Conservation (phyloP, 306 rosid genomes). For the Morella rubra region DNA sequence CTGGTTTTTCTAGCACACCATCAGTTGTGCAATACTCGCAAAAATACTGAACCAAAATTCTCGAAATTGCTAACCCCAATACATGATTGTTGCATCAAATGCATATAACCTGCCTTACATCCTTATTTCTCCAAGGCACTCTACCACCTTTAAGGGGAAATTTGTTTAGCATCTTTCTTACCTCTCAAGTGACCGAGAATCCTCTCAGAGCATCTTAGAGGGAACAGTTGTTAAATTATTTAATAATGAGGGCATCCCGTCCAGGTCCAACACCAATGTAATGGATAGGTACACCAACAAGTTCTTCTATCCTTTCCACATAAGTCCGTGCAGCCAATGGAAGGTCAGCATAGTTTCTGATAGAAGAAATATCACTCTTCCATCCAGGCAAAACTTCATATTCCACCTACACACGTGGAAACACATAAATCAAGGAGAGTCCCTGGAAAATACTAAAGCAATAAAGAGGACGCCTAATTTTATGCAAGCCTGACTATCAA, state of each 20-base stretch:
- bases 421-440: conserved; percentile 23
- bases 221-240: conserved; percentile 33
- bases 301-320: conserved; percentile 91
- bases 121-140: conserved; percentile 20
- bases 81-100: conserved; percentile 25
- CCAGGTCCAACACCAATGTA: conserved; percentile 96
- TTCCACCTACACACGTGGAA: conserved; percentile 60
- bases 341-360: conserved; percentile 85
- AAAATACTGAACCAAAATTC: background rate
- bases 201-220: background rate
- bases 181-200: conserved; percentile 27
- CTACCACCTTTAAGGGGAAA: conserved; percentile 26
- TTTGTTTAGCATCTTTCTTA: conserved; percentile 30
- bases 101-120: conserved; percentile 30
- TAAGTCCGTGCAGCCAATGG: conserved; percentile 74
- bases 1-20: conserved; percentile 1
- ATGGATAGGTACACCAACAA: conserved; percentile 77
- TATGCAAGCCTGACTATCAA: background rate
- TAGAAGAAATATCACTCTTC: conserved; percentile 73
- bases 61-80: background rate
- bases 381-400: conserved; percentile 86
- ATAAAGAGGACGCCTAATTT: background rate
- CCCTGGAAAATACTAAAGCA: background rate
- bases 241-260: conserved; percentile 88
- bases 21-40: background rate